Evolutionary conservation across 1,284 basidiomycete species (phyloP).

Genomic region (Macrocystidia cucumis): DNA sequence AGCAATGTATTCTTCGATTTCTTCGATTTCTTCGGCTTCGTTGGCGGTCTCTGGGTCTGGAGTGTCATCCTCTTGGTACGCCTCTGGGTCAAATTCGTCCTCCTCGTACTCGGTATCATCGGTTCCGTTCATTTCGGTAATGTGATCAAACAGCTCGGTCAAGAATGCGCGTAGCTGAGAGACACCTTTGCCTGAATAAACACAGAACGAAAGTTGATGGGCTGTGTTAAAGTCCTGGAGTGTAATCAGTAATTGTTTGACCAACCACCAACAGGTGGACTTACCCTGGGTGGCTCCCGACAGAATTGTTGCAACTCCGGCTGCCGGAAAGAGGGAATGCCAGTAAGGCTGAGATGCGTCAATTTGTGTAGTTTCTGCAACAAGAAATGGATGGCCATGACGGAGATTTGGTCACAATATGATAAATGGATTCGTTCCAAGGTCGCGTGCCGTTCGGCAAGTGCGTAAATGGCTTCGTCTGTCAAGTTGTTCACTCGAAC

Average conservation of each 20-base stretch:
- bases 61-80: conserved; percentile 43
- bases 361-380: conserved; percentile 83
- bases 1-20: conserved; percentile 16
- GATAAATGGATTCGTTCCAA: conserved; percentile 96
- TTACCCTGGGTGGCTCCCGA: conserved; percentile 78
- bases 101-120: conserved; percentile 73
- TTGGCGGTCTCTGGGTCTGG: conserved; percentile 37
- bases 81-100: conserved; percentile 49
- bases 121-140: conserved; percentile 62
- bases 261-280: conserved; percentile 15
- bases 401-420: conserved; percentile 94
- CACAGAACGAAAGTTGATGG: conserved; percentile 93
- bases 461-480: conserved; percentile 85
- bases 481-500: conserved; percentile 92
- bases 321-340: conserved; percentile 88
- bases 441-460: conserved; percentile 76
- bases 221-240: conserved; percentile 86
- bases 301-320: conserved; percentile 88
- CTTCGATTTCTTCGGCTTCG: conserved; percentile 27
- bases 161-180: conserved; percentile 77
- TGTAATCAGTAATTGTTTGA: conserved; percentile 1
- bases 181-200: conserved; percentile 93
- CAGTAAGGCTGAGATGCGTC: conserved; percentile 93
- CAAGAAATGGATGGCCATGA: conserved; percentile 87
- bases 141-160: conserved; percentile 61